Conservation (phyloP, 2,329 filamentous ascomycete species). For the Nakataea oryzae region DNA sequence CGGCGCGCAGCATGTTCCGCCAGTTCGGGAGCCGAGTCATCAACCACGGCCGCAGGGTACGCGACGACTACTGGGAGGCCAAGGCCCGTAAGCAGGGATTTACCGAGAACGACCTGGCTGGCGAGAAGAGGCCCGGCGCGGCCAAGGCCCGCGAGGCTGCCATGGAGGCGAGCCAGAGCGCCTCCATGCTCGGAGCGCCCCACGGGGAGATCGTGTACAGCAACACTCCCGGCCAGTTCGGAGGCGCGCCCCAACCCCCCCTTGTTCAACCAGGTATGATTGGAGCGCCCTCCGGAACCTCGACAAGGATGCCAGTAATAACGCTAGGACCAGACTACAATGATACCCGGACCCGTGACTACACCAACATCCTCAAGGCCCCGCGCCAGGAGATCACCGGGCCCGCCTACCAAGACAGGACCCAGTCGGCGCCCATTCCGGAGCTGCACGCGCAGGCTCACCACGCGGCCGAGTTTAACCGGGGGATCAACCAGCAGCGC, state of each 20-base stretch:
- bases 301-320: constrained; percentile 74
- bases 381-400: constrained; percentile 85
- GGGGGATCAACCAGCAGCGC: constrained; percentile 69
- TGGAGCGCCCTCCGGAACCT: constrained; percentile 49
- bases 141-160: constrained; percentile 79
- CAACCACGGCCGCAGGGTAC: constrained; percentile 76
- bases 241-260: constrained; percentile 56
- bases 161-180: constrained; percentile 53
- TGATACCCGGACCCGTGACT: constrained; percentile 69
- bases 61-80: constrained; percentile 98
- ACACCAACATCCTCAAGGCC: constrained; percentile 66
- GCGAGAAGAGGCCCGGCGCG: constrained; percentile 89
- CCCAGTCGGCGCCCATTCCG: constrained; percentile 60
- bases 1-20: constrained; percentile 94
- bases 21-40: constrained; percentile 96
- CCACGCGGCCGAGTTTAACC: constrained; percentile 85
- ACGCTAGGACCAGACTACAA: constrained; percentile 69
- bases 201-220: constrained; percentile 86
- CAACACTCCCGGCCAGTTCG: constrained; percentile 57
- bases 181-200: constrained; percentile 51
- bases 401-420: constrained; percentile 78
- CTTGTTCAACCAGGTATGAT: constrained; percentile 65
- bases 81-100: constrained; percentile 97
- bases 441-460: constrained; percentile 81
- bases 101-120: constrained; percentile 89